Conservation (phyloP, 2,329 filamentous ascomycete genomes). For the Colletotrichum godetiae region DNA sequence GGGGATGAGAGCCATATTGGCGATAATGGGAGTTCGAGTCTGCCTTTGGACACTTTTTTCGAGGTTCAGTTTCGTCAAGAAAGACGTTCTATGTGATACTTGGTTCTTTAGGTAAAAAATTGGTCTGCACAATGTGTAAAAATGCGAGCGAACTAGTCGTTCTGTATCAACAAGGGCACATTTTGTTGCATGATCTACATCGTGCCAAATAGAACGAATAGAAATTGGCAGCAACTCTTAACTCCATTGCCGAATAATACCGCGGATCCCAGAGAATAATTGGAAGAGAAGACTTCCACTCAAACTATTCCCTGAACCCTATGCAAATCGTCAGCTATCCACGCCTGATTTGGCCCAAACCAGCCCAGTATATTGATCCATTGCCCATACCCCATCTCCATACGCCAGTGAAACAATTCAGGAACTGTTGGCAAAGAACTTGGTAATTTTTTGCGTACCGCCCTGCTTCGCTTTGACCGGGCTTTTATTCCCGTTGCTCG, state of each 20-base stretch:
- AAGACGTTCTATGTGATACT: not conserved
- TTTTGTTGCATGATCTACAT: not conserved
- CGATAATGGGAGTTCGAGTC: not conserved
- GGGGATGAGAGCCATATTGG: not conserved
- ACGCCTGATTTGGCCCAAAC: too few species aligned
- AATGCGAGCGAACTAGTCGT: not conserved
- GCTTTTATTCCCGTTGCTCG: slow-evolving; percentile 51
- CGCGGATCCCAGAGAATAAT: not conserved
- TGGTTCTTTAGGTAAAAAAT: not conserved
- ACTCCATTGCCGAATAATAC: not conserved
- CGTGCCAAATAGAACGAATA: not conserved
- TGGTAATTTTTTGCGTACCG: slow-evolving; percentile 59
- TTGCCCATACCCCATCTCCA: not conserved
- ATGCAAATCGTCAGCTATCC: not conserved
- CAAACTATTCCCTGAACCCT: not conserved
- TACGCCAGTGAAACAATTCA: slow-evolving; percentile 38
- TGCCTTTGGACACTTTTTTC: not conserved
- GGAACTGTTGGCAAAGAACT: slow-evolving; percentile 57
- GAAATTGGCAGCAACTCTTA: not conserved
- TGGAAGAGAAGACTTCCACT: not conserved
- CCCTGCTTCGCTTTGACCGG: slow-evolving; percentile 44
- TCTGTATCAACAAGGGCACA: not conserved
- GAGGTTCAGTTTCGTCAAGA: not conserved
- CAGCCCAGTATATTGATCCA: not conserved
- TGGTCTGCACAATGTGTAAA: not conserved